phyloP scores from a whole-genome alignment of 495 filamentous ascomycete genomes.

The Lepraria neglecta region DNA sequence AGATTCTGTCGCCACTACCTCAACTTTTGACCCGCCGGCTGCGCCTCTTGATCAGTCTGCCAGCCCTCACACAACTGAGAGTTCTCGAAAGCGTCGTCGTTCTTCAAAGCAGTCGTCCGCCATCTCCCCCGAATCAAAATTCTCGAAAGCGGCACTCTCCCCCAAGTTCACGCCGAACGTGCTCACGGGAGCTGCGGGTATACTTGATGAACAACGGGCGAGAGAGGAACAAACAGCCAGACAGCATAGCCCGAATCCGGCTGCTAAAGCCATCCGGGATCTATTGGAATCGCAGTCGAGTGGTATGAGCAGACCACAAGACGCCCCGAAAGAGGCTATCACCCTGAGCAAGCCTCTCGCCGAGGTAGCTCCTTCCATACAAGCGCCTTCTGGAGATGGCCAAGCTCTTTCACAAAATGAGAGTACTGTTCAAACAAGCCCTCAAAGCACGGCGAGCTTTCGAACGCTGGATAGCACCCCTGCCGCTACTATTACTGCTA shows the following conservation, averaged over 20 bases:
- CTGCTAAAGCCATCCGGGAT: constrained; percentile 21
- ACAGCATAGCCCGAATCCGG: constrained; percentile 30
- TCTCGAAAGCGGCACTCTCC: constrained; percentile 25
- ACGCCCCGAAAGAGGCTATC: constrained; percentile 28
- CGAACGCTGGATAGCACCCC: constrained; percentile 22
- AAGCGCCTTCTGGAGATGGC: constrained; percentile 15
- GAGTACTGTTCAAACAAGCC: constrained; percentile 26
- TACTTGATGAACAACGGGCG: constrained; percentile 27
- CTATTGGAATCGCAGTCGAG: constrained; percentile 23
- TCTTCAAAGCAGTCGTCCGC: constrained; percentile 18
- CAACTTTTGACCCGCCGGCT: constrained; percentile 7
- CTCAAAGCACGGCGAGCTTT: constrained; percentile 29
- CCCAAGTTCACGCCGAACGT: constrained; percentile 23
- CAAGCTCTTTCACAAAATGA: constrained; percentile 19
- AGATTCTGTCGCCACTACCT: constrained; percentile 11
- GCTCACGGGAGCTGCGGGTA: constrained; percentile 30
- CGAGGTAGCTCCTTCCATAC: constrained; percentile 22
- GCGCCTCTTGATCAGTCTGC: background rate
- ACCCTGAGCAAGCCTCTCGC: constrained; percentile 26
- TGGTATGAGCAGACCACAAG: constrained; percentile 26
- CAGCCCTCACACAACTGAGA: constrained; percentile 7
- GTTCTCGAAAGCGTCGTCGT: constrained; percentile 27
- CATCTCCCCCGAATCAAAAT: constrained; percentile 19
- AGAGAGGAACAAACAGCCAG: constrained; percentile 11
- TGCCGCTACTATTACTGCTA: constrained; percentile 21